Percentiles rank a stretch among this genome's conserved stretches.
Conservation (phyloP, 73 alveolate species). For the Tetrahymena malaccensis region DNA sequence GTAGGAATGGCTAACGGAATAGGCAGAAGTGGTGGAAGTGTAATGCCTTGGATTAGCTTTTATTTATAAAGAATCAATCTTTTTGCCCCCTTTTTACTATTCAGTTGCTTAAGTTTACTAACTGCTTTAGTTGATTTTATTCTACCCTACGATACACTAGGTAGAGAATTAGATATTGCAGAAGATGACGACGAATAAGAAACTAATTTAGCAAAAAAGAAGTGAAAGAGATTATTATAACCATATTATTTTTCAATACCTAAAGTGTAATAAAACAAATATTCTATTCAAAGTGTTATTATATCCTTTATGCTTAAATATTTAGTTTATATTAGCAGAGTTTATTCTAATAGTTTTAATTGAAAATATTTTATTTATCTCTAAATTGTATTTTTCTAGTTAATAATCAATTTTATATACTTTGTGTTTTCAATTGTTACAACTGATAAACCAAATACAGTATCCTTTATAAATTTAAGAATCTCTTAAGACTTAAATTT, state of each 20-base stretch:
- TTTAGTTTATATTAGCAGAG: too few species aligned
- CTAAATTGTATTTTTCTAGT: too few species aligned
- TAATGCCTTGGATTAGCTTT: constrained; percentile 41
- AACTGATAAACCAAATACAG: too few species aligned
- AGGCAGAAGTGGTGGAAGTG: constrained; percentile 39
- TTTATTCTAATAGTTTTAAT: too few species aligned
- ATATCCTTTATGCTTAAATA: too few species aligned
- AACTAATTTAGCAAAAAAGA: background rate
- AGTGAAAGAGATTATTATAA: background rate
- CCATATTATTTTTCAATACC: background rate
- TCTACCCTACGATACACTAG: constrained; percentile 35
- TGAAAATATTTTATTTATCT: too few species aligned
- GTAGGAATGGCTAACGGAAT: constrained; percentile 46
- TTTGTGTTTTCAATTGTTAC: too few species aligned
- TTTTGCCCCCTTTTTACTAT: constrained; percentile 21
- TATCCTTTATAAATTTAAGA: too few species aligned
- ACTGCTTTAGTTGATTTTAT: constrained; percentile 19
- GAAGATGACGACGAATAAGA: background rate
- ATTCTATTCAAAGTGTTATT: too few species aligned
- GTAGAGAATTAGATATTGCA: constrained; percentile 28
- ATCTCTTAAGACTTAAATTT: too few species aligned
- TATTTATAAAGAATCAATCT: constrained; percentile 1
- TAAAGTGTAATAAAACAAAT: too few species aligned
- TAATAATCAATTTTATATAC: too few species aligned
- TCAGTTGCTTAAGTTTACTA: constrained; percentile 3